These are phyloP conservation scores for Aspergillus sparsus DNA, from an alignment of 495 filamentous ascomycete species.

Conservation along the genomic window DNA sequence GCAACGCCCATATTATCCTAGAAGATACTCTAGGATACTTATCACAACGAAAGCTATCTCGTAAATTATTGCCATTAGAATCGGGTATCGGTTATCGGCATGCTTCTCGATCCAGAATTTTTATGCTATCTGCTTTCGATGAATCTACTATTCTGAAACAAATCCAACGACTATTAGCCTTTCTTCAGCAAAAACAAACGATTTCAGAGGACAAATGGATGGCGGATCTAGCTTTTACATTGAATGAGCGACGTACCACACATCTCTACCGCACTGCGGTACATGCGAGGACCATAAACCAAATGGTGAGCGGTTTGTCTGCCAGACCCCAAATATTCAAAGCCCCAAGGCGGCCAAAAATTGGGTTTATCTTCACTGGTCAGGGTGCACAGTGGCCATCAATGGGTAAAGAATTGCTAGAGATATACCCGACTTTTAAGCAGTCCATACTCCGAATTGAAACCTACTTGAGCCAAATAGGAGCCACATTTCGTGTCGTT, in stretches of 20 bases:
- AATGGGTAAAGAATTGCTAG: constrained; percentile 38
- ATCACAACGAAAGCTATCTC: neutral
- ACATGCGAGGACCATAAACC: constrained; percentile 6
- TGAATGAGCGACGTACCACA: constrained; percentile 28
- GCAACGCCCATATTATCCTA: constrained; percentile 42
- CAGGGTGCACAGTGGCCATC: constrained; percentile 47
- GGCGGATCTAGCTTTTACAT: constrained; percentile 32
- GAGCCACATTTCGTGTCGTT: constrained; percentile 9
- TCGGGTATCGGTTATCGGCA: neutral
- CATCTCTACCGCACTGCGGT: constrained; percentile 31
- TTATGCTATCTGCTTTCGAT: constrained; percentile 31
- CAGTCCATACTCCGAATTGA: constrained; percentile 24
- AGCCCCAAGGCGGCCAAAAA: constrained; percentile 21
- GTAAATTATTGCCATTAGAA: neutral
- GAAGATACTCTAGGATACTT: constrained; percentile 34
- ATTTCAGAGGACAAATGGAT: constrained; percentile 15
- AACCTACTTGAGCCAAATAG: constrained; percentile 21
- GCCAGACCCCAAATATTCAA: constrained; percentile 34
- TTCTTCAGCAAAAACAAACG: constrained; percentile 6
- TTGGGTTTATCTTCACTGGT: constrained; percentile 40
- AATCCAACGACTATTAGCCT: constrained; percentile 9
- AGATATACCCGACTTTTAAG: constrained; percentile 29
- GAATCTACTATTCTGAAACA: constrained; percentile 20
- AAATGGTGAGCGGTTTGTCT: constrained; percentile 18
- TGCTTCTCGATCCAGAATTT: constrained; percentile 17